Evolutionary conservation across 2,329 filamentous ascomycete genomes (phyloP), one percentile per base, ranked within the genome.

Genomic region (Ilyonectria mors-panacis): DNA sequence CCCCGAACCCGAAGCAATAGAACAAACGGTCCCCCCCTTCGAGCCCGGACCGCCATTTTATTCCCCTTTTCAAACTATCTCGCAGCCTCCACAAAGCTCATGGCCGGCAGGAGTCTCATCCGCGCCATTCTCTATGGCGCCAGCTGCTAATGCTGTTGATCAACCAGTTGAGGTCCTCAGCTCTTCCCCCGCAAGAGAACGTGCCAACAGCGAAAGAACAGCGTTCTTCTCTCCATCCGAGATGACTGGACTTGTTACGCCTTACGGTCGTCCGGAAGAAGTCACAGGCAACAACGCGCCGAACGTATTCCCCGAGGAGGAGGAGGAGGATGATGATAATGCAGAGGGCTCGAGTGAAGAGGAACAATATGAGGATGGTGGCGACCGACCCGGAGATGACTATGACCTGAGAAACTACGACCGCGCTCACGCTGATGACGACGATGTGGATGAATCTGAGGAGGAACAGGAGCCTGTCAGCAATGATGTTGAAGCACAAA

Each of bases 401-500:
- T 80, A 80, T 28, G 78, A 80, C 51, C 67, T 80, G 30, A 68
- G 78, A 54, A 79, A 79, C 44, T 80, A 80, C 60, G 76, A 77
- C 51, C 68, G 70, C 45, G 70, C 78, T 30, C 76, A 72, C 39
- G 75, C 78, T 51, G 79, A 81, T 26, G 80, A 79, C 19, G 79
- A 81, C 26, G 76, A 80, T 9, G 68, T 75, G 30, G 75, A 80
- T 17, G 72, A 73, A 47, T 68, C 69, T 9, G 72, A 78, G 26
- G 76, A 77, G 26, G 77, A 75, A 15, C 77, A 72, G 12, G 76
- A 78, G 21, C 65, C 69, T 35, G 74, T 79, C 9, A 66, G 74
- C 17, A 72, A 75, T 6, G 72, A 77, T 28, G 67, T 66, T 2
- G 72, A 76, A 61, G 26, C 74, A 67, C 35, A 74, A 68, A 56